A percentile compares a stretch with the other conserved stretches of the same genome.
These are phyloP conservation scores for Glebionis coronaria DNA, from an alignment of 129 eudicot species.

Conservation along the genomic window DNA sequence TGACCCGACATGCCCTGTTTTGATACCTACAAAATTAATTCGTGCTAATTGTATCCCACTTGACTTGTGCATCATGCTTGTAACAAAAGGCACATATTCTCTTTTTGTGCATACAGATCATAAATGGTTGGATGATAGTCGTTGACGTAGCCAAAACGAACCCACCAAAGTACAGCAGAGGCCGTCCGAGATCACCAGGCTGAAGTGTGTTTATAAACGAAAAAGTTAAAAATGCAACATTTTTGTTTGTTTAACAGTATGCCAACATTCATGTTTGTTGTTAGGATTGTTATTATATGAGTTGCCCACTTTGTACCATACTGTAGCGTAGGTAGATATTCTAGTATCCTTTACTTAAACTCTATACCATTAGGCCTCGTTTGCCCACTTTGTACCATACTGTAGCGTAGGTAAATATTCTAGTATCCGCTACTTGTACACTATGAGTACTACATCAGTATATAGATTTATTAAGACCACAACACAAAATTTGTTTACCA, in stretches of 20 bases:
- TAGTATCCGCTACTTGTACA: not conserved
- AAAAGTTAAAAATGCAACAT: not conserved
- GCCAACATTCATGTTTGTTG: not conserved
- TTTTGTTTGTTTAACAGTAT: too few relatives aligned
- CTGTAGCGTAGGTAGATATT: not conserved
- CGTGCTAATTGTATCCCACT: not conserved
- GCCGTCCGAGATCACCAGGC: conserved; percentile 41
- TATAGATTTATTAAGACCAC: too few relatives aligned
- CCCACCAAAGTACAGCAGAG: conserved; percentile 63
- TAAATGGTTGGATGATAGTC: conserved; percentile 97
- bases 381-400: too few relatives aligned
- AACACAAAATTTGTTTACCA: conserved; percentile 25
- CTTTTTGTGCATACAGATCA: conserved; percentile 53
- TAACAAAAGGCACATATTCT: conserved; percentile 9
- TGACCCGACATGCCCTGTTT: too few relatives aligned
- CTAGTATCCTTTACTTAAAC: not conserved
- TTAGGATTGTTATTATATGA: not conserved
- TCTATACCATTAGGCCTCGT: too few relatives aligned
- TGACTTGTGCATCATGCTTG: not conserved
- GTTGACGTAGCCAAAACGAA: conserved; percentile 87
- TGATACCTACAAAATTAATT: too few relatives aligned
- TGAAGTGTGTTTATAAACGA: conserved; percentile 1
- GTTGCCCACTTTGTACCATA: not conserved
- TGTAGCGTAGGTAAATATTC: too few relatives aligned
- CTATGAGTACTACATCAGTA: not conserved